A percentile compares a stretch with the other conserved stretches of the same genome.
These are phyloP conservation scores for Grammothele lineata DNA, from an alignment of 768 basidiomycete genomes.

Conservation along the genomic window DNA sequence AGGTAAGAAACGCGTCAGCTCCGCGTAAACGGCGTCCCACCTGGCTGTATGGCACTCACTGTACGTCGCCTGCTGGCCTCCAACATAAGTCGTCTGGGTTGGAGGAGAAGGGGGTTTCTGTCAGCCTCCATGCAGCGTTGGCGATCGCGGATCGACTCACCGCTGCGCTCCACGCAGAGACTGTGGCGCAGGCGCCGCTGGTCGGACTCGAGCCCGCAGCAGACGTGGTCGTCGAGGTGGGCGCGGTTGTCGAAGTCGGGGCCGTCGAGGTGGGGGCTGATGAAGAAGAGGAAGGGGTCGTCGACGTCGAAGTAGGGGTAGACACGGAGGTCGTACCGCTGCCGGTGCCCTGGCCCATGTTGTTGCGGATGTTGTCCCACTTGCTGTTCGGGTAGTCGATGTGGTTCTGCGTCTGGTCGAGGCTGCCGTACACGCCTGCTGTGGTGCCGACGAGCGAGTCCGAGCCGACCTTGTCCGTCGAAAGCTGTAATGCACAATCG, in stretches of 20 bases:
- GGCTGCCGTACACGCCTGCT: conserved; percentile 41
- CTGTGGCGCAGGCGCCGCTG: conserved; percentile 33
- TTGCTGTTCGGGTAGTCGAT: conserved; percentile 63
- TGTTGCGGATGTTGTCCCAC: conserved; percentile 66
- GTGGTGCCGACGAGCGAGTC: conserved; percentile 55
- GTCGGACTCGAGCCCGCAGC: conserved; percentile 10
- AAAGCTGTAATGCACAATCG: conserved; percentile 44
- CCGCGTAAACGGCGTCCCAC: neutral
- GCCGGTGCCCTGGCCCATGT: conserved; percentile 41
- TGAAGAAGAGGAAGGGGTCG: conserved; percentile 19
- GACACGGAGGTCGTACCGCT: conserved; percentile 18
- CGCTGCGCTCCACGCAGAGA: conserved; percentile 44
- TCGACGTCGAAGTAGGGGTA: conserved; percentile 18
- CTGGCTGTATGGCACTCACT: conserved; percentile 26
- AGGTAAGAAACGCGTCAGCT: neutral
- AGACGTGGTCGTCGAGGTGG: conserved; percentile 22
- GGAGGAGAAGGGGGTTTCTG: too few relatives aligned
- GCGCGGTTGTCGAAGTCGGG: conserved; percentile 6
- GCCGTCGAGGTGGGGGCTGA: conserved; percentile 19
- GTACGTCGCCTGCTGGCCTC: conserved; percentile 43
- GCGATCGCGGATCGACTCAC: conserved; percentile 22
- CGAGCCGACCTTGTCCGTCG: conserved; percentile 54
- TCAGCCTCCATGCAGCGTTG: too few relatives aligned
- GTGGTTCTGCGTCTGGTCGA: conserved; percentile 65
- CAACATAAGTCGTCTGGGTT: conserved; percentile 43